Evolutionary conservation across 2,329 filamentous ascomycete genomes (phyloP).

Genomic region (Colletotrichum camelliae): DNA sequence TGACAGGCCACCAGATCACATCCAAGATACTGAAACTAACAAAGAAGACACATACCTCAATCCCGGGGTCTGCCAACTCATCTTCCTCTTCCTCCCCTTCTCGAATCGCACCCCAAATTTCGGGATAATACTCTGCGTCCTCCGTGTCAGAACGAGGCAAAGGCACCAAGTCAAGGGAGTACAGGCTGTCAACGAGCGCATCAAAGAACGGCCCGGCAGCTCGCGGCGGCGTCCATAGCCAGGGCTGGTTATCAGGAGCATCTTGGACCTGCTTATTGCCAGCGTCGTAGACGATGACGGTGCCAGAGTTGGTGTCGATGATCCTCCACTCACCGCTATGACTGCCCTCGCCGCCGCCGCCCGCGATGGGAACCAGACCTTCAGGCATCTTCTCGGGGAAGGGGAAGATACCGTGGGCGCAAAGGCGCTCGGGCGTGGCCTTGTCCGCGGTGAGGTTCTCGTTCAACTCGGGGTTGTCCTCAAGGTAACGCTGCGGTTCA

Average conservation of each 20-base stretch:
- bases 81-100: background rate
- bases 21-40: background rate
- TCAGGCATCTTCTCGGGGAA: background rate
- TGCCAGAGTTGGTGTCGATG: background rate
- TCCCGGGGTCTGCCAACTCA: accelerated
- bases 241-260: background rate
- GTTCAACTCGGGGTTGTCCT: background rate
- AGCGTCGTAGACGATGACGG: background rate
- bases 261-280: background rate
- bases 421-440: background rate
- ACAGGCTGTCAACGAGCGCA: background rate
- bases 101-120: background rate
- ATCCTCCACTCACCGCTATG: background rate
- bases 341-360: background rate
- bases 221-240: background rate
- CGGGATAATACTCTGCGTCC: background rate
- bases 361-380: background rate
- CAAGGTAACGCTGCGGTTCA: background rate
- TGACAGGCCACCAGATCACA: background rate
- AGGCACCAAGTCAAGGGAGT: background rate
- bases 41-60: background rate
- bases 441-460: background rate
- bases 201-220: background rate
- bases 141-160: background rate
- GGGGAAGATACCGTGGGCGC: background rate